Evolutionary conservation across 495 filamentous ascomycete genomes (phyloP).

Genomic region (Neurospora sp.): DNA sequence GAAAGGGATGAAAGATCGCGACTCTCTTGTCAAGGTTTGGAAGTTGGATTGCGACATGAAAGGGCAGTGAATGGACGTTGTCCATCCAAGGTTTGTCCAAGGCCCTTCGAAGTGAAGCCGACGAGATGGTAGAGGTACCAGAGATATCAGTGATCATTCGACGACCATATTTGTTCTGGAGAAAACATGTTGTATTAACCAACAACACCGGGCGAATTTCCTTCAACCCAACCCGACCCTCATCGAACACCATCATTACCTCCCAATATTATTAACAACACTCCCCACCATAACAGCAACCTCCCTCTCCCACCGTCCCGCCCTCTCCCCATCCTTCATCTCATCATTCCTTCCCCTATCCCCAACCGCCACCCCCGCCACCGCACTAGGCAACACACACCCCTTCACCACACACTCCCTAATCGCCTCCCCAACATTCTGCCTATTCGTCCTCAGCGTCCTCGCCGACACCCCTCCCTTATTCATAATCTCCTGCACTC

Average conservation of each 20-base stretch:
- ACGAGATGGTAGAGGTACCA: not conserved
- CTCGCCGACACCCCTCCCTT: constrained; percentile 77
- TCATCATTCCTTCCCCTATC: constrained; percentile 23
- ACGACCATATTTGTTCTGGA: not conserved
- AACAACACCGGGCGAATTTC: not conserved
- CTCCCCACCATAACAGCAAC: constrained; percentile 90
- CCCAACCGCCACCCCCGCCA: constrained; percentile 23
- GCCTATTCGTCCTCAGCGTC: constrained; percentile 65
- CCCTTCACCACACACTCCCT: constrained; percentile 75
- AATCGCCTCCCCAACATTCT: constrained; percentile 65
- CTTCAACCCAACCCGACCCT: not conserved
- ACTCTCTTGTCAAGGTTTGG: not conserved
- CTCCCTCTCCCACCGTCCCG: constrained; percentile 67
- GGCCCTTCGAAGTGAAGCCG: not conserved
- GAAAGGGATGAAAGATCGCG: not conserved
- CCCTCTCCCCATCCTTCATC: constrained; percentile 28
- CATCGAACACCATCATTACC: constrained; percentile 15
- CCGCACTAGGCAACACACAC: constrained; percentile 43
- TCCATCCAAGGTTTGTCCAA: not conserved
- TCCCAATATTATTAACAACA: constrained; percentile 41
- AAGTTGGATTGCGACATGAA: not conserved
- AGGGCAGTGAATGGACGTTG: not conserved
- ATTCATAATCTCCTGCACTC: constrained; percentile 72
- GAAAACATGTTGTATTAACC: not conserved
- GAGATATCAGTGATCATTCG: not conserved